Percentiles rank a stretch among this genome's conserved stretches.
Conservation (phyloP, 768 basidiomycete species). For the Leccinum barrowsii region DNA sequence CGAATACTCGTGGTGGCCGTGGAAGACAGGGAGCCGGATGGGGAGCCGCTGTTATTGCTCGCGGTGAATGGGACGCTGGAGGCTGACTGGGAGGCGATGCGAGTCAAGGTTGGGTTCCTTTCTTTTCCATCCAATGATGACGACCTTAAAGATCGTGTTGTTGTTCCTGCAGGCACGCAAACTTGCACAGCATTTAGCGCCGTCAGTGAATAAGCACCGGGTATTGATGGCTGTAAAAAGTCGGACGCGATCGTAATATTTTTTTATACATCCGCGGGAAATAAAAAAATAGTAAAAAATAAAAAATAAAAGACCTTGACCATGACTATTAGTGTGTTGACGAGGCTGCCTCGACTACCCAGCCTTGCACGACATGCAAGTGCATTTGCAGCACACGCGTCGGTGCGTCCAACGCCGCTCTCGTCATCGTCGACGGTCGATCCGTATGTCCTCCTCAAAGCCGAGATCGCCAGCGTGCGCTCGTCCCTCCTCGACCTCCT, state of each 20-base stretch:
- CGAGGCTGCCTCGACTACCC: slow-evolving; percentile 8
- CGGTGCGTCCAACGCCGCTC: slow-evolving; percentile 15
- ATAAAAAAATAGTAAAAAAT: slow-evolving; percentile 7
- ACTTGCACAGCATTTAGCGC: slow-evolving; percentile 31
- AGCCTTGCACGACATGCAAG: slow-evolving; percentile 24
- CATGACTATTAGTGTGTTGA: slow-evolving; percentile 9
- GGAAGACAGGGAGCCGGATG: slow-evolving; percentile 33
- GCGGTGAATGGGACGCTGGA: slow-evolving; percentile 59
- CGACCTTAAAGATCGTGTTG: no score
- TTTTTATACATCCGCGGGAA: slow-evolving; percentile 23
- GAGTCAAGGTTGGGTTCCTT: slow-evolving; percentile 52
- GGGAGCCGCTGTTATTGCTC: slow-evolving; percentile 61
- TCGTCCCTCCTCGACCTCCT: slow-evolving; percentile 72
- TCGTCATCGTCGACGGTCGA: slow-evolving; percentile 37
- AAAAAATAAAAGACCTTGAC: slow-evolving; percentile 22
- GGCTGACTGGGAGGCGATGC: slow-evolving; percentile 66
- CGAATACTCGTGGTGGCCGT: slow-evolving; percentile 67
- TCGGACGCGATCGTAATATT: slow-evolving; percentile 12
- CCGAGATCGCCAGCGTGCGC: slow-evolving; percentile 71
- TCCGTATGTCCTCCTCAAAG: slow-evolving; percentile 65
- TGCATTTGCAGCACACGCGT: slow-evolving; percentile 36
- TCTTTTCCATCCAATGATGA: no score
- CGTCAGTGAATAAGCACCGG: slow-evolving; percentile 38
- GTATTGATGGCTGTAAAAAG: slow-evolving; percentile 25
- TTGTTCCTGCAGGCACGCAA: slow-evolving; percentile 27